These are phyloP conservation scores for Myxozyma melibiosi DNA, from an alignment of 805 yeast species.

Conservation along the genomic window DNA sequence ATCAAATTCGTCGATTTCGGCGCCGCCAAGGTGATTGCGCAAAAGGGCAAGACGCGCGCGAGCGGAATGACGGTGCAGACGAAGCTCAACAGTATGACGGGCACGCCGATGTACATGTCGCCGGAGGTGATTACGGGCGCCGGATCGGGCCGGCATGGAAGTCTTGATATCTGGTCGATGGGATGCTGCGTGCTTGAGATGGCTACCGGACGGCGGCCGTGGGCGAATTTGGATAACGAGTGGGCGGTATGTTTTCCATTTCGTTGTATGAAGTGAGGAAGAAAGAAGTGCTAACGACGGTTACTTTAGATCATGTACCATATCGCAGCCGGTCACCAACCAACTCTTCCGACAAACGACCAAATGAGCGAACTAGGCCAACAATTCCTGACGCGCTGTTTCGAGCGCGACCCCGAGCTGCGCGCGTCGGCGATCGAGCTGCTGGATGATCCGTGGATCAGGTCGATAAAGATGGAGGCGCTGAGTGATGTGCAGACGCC, in stretches of 20 bases:
- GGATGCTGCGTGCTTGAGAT: slow-evolving; percentile 96
- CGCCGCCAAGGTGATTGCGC: slow-evolving; percentile 80
- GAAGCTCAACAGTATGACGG: slow-evolving; percentile 62
- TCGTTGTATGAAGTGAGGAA: not conserved
- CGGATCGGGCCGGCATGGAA: slow-evolving; percentile 60
- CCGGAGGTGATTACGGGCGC: slow-evolving; percentile 92
- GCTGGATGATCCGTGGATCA: slow-evolving; percentile 85
- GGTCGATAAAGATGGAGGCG: slow-evolving; percentile 30
- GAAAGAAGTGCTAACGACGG: not conserved
- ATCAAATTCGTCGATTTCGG: slow-evolving; percentile 97
- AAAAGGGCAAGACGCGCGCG: slow-evolving; percentile 41
- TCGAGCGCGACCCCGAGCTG: slow-evolving; percentile 78
- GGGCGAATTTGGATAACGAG: slow-evolving; percentile 95
- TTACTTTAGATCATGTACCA: slow-evolving; percentile 75
- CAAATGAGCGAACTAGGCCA: slow-evolving; percentile 77
- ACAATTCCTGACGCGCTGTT: slow-evolving; percentile 69
- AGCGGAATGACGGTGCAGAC: slow-evolving; percentile 41
- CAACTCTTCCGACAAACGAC: slow-evolving; percentile 76
- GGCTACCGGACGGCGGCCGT: slow-evolving; percentile 95
- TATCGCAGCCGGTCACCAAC: slow-evolving; percentile 92
- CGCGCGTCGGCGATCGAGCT: slow-evolving; percentile 85
- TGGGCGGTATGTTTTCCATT: slow-evolving; percentile 59
- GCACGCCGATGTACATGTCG: slow-evolving; percentile 99
- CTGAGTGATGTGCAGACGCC: slow-evolving; percentile 26
- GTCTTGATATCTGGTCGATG: slow-evolving; percentile 90